Percentiles rank a stretch among this genome's conserved stretches.
Evolutionary conservation across 2,329 filamentous ascomycete genomes (phyloP).

Genomic region (Hymenoscyphus linearis): DNA sequence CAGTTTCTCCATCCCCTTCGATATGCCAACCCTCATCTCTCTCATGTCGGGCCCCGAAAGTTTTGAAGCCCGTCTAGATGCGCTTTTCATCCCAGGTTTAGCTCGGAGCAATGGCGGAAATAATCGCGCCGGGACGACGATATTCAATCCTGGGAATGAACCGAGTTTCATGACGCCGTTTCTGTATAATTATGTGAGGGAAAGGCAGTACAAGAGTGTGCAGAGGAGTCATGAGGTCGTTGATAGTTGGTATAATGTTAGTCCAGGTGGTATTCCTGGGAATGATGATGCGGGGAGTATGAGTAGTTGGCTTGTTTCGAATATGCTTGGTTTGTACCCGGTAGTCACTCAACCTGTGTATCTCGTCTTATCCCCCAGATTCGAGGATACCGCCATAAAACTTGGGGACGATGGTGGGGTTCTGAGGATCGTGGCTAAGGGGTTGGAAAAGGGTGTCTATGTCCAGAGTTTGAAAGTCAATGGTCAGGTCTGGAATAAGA

Average conservation of each 20-base stretch:
- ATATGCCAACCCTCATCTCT: conserved; percentile 47
- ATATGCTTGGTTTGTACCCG: conserved; percentile 48
- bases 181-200: conserved; percentile 47
- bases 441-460: conserved; percentile 42
- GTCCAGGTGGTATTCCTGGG: conserved; percentile 38
- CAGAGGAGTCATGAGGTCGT: conserved; percentile 34
- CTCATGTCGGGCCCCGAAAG: conserved; percentile 45
- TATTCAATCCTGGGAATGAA: conserved; percentile 51
- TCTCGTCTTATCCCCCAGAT: conserved; percentile 45
- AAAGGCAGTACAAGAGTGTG: conserved; percentile 34
- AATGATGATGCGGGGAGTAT: conserved; percentile 26
- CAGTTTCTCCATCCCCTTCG: conserved; percentile 40
- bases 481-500: conserved; percentile 17
- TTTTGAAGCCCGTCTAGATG: conserved; percentile 43
- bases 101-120: conserved; percentile 2
- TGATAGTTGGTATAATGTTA: conserved; percentile 38
- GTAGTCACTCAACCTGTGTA: conserved; percentile 53
- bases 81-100: conserved; percentile 42
- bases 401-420: conserved; percentile 28
- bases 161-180: conserved; percentile 48
- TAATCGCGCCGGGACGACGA: conserved; percentile 29
- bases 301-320: conserved; percentile 31
- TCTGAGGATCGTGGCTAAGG: conserved; percentile 42
- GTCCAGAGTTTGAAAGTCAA: conserved; percentile 32
- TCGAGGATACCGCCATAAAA: conserved; percentile 32